Conservation (phyloP, 208 protist species). For the Leishmania major region DNA sequence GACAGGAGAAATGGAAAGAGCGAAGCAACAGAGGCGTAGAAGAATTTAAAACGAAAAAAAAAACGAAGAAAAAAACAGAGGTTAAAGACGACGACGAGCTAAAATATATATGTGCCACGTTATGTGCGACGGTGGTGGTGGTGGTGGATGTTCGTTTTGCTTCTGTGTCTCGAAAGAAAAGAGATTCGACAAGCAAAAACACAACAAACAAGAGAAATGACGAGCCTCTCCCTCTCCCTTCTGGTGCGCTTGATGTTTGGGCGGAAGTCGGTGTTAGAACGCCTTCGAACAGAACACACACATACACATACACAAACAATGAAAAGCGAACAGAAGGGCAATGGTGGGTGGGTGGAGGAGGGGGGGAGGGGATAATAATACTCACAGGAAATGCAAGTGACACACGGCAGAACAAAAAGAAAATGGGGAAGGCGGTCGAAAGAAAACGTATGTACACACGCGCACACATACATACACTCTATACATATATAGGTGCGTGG, state of each 20-base stretch:
- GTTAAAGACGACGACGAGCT: conserved; percentile 19
- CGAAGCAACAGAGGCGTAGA: neutral
- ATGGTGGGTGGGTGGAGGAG: too few relatives aligned
- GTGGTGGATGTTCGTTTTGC: neutral
- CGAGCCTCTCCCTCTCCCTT: neutral
- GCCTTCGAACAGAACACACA: neutral
- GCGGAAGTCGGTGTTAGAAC: neutral
- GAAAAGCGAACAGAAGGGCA: neutral
- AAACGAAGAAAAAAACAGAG: conserved; percentile 9
- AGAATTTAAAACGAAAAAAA: neutral
- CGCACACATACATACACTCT: neutral
- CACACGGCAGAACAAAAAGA: neutral
- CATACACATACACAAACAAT: too few relatives aligned
- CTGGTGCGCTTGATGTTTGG: neutral
- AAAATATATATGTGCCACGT: conserved; percentile 14
- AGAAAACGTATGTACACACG: conserved; percentile 2
- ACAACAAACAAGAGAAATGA: neutral
- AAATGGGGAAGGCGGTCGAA: neutral
- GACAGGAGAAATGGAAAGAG: conserved; percentile 9
- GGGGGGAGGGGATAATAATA: neutral
- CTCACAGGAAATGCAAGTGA: neutral
- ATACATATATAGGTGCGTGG: neutral
- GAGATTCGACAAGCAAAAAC: neutral
- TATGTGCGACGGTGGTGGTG: neutral
- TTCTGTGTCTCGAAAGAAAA: neutral